Evolutionary conservation across 805 yeast genomes (phyloP).

Genomic region (Candida patagonica): DNA sequence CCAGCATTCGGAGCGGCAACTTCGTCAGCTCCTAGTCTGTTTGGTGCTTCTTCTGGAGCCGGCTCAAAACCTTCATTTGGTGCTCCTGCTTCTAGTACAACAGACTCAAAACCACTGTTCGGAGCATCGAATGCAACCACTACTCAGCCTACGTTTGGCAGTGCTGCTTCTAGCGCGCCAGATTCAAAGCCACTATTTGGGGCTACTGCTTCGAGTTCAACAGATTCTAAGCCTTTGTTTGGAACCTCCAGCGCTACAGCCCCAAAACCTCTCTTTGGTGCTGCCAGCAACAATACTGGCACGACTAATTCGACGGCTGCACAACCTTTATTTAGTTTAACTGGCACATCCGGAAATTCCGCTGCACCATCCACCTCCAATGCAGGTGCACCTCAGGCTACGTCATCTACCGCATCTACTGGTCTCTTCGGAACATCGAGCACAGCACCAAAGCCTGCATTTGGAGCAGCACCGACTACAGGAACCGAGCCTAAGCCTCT

Average conservation of each 20-base stretch:
- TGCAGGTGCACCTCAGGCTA: no score
- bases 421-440: slow-evolving; percentile 1
- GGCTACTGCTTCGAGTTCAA: background rate
- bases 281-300: slow-evolving; percentile 6
- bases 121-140: no score
- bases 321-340: no score
- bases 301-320: slow-evolving; percentile 6
- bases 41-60: slow-evolving; percentile 10
- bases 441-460: slow-evolving; percentile 5
- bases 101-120: no score
- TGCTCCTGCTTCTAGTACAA: no score
- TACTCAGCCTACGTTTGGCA: slow-evolving; percentile 15
- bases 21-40: slow-evolving; percentile 4
- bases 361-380: no score
- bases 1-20: slow-evolving; percentile 2
- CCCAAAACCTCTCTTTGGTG: slow-evolving; percentile 8
- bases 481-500: slow-evolving; percentile 8
- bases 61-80: slow-evolving; percentile 1
- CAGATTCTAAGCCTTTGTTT: background rate
- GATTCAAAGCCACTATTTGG: background rate
- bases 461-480: slow-evolving; percentile 7
- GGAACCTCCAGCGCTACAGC: slow-evolving; percentile 3
- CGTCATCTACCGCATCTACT: slow-evolving; percentile 3
- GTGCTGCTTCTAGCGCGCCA: background rate
- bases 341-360: slow-evolving; percentile 1